Evolutionary conservation across 2,329 filamentous ascomycete species (phyloP), one percentile per base, ranked within the genome.

Genomic region (Teratosphaeria epicoccoides): DNA sequence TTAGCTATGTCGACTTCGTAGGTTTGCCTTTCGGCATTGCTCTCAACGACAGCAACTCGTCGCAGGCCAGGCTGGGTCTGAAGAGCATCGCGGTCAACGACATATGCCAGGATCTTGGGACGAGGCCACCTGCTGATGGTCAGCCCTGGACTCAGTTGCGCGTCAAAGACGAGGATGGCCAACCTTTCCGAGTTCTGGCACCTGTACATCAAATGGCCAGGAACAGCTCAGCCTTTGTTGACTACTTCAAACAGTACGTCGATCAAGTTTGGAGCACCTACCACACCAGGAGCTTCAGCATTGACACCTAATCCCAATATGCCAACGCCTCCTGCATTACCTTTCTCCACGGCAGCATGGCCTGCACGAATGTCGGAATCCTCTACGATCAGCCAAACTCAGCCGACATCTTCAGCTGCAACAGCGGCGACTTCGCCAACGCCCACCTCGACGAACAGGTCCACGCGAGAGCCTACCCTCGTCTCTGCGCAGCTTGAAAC

Each of bases 401-500:
- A 0, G 68, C 69, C 11, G 84, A 87, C 65, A 83, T 88, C 55
- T 80, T 87, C 61, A 78, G 77, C 44, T 86, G 83, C 70, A 83
- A 79, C 63, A 80, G 75, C 5, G 82, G 82, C 0, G 79, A 81
- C 0, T 84, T 85, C 58, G 69, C 72, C 56, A 65, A 75, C 2
- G 52, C 69, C 48, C 58, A 74, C 53, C 58, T 57, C 2, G 63
- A 69, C 14, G 71, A 71, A 48, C 62, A 57, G 14, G 67, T 70
- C 24, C 70, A 74, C 49, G 66, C 70, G 53, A 83, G 83, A 37
- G 77, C 90, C 47, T 82, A 82, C 1, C 85, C 88, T 0, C 76
- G 87, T 14, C 71, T 94, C 11, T 80, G 84, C 1, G 87, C 88
- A 1, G 85, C 85, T 0, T 80, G 91, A 61, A 88, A 90, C 68